Evolutionary conservation across 2,329 filamentous ascomycete species (phyloP), one percentile per base, ranked within the genome.

Genomic region (Shiraia sp.): DNA sequence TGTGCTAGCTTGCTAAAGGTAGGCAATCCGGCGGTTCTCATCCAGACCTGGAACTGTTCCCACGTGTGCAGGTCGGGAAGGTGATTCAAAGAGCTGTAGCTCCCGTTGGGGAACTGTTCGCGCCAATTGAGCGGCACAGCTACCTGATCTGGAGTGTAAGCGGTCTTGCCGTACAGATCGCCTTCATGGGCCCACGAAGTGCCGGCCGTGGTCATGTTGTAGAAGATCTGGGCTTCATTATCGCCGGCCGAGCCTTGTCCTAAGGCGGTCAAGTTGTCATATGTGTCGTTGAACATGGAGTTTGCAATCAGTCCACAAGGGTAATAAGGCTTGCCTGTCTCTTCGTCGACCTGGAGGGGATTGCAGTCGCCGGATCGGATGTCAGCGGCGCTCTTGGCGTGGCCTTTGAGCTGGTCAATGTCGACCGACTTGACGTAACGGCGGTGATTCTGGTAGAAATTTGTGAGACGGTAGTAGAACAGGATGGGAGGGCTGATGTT

Each of bases 381-480:
- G 2, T 80, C 79, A 25, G 55, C 57, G 42, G 78, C 79, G 23
- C 76, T 75, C 13, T 87, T 79, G 9, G 77, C 78, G 5, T 83
- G 75, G 32, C 91, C 93, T 53, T 86, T 87, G 38, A 99, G 77
- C 71, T 99, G 93, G 37, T 88, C 78, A 42, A 85, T 79, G 63
- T 91, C 87, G 61, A 95, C 87, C 1, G 89, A 95, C 65, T 90
- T 88, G 47, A 96, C 93, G 58, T 99, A 99, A 70, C 92, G 86
- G 53, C 93, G 87, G 68, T 99, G 93, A 68, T 99, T 99, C 72
- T 99, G 93, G 75, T 97, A 97, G 75, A 99, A 99, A 73, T 97
- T 96, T 43, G 90, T 92, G 50, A 99, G 83, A 56, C 87, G 87
- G 72, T 99, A 99, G 76, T 96, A 99, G 71, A 97, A 83, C 47